Base-by-base conservation (phyloP, 805 yeast species). In the Candida ficus region DNA sequence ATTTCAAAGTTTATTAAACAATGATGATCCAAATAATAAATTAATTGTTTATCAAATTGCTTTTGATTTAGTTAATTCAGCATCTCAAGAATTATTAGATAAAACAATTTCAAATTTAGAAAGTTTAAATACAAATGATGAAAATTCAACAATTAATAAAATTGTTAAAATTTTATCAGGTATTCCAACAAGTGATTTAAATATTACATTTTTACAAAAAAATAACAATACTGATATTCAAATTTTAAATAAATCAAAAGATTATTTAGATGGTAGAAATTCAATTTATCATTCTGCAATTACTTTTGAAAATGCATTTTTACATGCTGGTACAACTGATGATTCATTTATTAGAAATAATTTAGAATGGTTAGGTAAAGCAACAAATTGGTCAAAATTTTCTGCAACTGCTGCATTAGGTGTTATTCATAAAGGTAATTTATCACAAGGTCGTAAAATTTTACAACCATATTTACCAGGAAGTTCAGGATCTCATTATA, bases 331-430 rank as follows among this genome's bases (percentile, higher is more conserved):
- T 43, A 93, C 99, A 12, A 87, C 98, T 8, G 95, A 86, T 56
- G 97, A 93, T 61, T 78, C 89, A 0, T 93, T 93, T 57, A 84
- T 91, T 65, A 76, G 96, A 60, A 76, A 83, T 33, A 93, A 93
- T 58, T 70, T 89, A 56, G 96, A 91, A 55, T 93, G 98, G 97
- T 71, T 93, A 50, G 95, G 95, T 33, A 87, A 89, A 64, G 97
- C 99, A n/a, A 82, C 91, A 35, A 89, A 91, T 63, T 93, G 99
- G 99, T 89, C 97, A 6, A 93, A 91, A 60, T 93, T 93, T 62
- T 80, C 96, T 0, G 97, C 98, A 2, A 91, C 98, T 12, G 98
- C 98, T 8, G 97, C 98, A 12, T 69, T 93, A 46, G 99, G 99
- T 59, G 98, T 91, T 23, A 90, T 93, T 51, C 98, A 93, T 61